These are phyloP conservation scores for Porodaedalea pini DNA, from an alignment of 1,284 basidiomycete genomes.

Conservation along the genomic window DNA sequence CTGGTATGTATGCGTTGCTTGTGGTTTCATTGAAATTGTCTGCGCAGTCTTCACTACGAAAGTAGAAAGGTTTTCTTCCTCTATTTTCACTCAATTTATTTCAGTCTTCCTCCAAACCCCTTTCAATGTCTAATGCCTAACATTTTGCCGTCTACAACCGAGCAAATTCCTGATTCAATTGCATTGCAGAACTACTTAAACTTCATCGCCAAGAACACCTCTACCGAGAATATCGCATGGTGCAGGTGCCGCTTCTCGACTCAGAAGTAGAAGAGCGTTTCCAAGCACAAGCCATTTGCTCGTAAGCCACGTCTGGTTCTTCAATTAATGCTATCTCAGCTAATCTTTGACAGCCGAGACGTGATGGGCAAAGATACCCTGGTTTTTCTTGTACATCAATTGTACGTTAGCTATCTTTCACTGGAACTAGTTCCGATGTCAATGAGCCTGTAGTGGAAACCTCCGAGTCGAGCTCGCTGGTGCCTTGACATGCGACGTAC, in stretches of 20 bases:
- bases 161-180: neutral
- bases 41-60: no score
- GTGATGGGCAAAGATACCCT: slow-evolving; percentile 66
- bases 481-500: slow-evolving; percentile 67
- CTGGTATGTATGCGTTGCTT: slow-evolving; percentile 40
- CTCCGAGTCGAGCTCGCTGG: slow-evolving; percentile 77
- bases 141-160: no score
- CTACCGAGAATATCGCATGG: slow-evolving; percentile 68
- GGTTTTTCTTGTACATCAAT: slow-evolving; percentile 87
- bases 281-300: slow-evolving; percentile 79
- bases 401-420: slow-evolving; percentile 52
- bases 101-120: neutral
- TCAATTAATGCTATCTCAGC: slow-evolving; percentile 9
- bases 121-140: neutral
- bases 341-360: slow-evolving; percentile 46
- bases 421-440: slow-evolving; percentile 1
- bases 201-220: slow-evolving; percentile 79
- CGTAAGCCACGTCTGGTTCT: slow-evolving; percentile 47
- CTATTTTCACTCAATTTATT: neutral
- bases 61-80: no score
- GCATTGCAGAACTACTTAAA: slow-evolving; percentile 69
- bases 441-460: slow-evolving; percentile 62
- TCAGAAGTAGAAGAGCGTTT: slow-evolving; percentile 65
- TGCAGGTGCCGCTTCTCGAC: slow-evolving; percentile 75
- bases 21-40: no score